Base-by-base conservation (phyloP, 352 stramenopile genomes). In the Globisporangium iwayamae region DNA sequence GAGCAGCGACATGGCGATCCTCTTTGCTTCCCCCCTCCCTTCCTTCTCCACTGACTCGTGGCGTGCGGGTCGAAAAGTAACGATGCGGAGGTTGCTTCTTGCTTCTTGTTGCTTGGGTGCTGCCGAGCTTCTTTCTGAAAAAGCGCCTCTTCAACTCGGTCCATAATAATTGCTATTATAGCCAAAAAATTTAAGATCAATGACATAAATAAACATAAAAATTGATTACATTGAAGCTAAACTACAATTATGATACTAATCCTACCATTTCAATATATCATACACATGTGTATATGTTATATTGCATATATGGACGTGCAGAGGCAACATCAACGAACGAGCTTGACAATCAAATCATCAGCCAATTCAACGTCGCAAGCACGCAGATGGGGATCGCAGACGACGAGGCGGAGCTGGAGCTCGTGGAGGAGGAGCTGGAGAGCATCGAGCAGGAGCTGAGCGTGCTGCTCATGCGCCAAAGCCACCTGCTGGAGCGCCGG, bases 1-100 rank as follows among this genome's bases (percentile, higher is more conserved):
- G n/a, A 94, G 75, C 45, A 94, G 72, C 70, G 85, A 93, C 85
- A 94, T 94, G 30, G 28, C 59, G 45, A 38, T 3, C 6, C 7
- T 25, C 13, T 25, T 14, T 41, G 25, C 16, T 11, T 30, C 46
- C 10, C 0, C 8, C 34, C 34, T 7, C 9, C 34, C 46, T 52
- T 34, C 25, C 25, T 34, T 36, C 48, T 11, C 3, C 48, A 34
- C 32, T 7, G 48, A 14, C 48, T 55, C 32, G 48, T 55, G 13
- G 25, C 11, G 28, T 38, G 48, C 25, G 2, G 51, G 18, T 56
- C 34, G 30, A 9, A 56, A 41, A 56, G 50, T 56, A 25, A 39
- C 50, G 18, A 48, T 48, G 13, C 4, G 3, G 43, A 18, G 43
- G 43, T 48, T 48, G 43, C 18, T 48, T 48, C 13, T 47, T 22